Evolutionary conservation across 2,329 filamentous ascomycete genomes (phyloP), one percentile per base, ranked within the genome.

Genomic region (Stachybotrys elegans): DNA sequence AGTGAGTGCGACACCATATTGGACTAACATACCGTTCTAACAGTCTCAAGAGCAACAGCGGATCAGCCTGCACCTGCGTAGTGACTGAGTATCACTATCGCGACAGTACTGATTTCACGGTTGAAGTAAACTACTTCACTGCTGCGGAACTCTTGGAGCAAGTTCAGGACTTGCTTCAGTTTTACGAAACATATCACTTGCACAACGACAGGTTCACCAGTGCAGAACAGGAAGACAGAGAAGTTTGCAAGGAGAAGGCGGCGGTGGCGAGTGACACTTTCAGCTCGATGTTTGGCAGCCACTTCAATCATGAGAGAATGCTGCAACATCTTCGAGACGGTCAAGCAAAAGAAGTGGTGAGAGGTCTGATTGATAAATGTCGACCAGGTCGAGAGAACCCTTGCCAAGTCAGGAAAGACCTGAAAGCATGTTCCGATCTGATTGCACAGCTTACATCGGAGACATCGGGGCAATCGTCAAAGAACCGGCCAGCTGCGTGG

Each of bases 51-150:
- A 72, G 70, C 48, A 66, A 61, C 43, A 64, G 57, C 13, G 71
- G 71, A 2, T 52, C 55, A 16, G 72, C 71, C 0, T 75, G 72
- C 42, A 75, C 72, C 0, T 74, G 69, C 29, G 69, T 69, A 2
- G 70, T 66, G 1, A 75, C 71, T 1, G 71, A 75, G 37, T 75
- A 71, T 44, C 60, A 62, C 45, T 67, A 64, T 44, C 67, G 69
- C 34, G 56, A 57, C 2, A 31, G 40, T 1, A 48, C 59, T 6
- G 43, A 54, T 6, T 65, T 70, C 40, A 46, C 50, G 0, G 57
- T 74, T 3, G 43, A 63, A 1, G 57, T 69, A 0, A 58, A 67
- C 2, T 22, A 52, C 3, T 70, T 70, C 43, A 55, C 42, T 4
- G 40, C 46, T 5, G 55, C 55, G 0, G 64, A 69, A 6, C 46